These are phyloP conservation scores for Parietaria judaica DNA, from an alignment of 306 rosid species.

Conservation along the genomic window DNA sequence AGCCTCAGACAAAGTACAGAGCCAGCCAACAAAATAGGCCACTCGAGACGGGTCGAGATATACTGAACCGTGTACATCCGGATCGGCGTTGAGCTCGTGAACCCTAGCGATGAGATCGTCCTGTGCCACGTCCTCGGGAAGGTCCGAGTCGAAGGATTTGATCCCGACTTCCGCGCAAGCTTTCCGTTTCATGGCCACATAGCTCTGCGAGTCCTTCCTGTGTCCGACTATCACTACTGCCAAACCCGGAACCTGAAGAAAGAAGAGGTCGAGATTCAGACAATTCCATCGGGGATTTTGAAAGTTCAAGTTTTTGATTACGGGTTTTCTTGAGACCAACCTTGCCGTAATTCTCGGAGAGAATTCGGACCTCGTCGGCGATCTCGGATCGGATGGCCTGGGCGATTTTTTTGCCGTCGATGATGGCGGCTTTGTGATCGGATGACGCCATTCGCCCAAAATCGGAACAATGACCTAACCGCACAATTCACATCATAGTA, in stretches of 20 bases:
- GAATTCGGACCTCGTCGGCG: slow-evolving; percentile 45
- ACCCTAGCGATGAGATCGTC: slow-evolving; percentile 53
- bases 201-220: slow-evolving; percentile 85
- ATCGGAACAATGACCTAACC: too few species aligned
- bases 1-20: too few species aligned
- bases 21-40: too few species aligned
- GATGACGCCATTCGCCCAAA: slow-evolving; percentile 22
- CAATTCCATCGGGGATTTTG: background rate
- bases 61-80: slow-evolving; percentile 63
- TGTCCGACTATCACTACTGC: slow-evolving; percentile 86
- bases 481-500: too few species aligned
- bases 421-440: slow-evolving; percentile 55
- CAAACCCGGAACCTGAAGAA: slow-evolving; percentile 67
- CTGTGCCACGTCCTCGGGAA: slow-evolving; percentile 61
- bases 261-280: background rate
- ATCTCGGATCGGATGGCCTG: slow-evolving; percentile 71
- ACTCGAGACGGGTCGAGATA: background rate
- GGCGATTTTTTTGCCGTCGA: slow-evolving; percentile 78
- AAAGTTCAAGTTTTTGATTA: background rate
- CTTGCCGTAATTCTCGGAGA: slow-evolving; percentile 69
- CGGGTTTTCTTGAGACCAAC: slow-evolving; percentile 18
- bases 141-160: slow-evolving; percentile 65
- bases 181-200: slow-evolving; percentile 76
- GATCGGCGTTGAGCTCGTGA: slow-evolving; percentile 52
- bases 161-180: slow-evolving; percentile 87